phyloP scores from a whole-genome alignment of 1,284 basidiomycete genomes.

The Sparassis latifolia region DNA sequence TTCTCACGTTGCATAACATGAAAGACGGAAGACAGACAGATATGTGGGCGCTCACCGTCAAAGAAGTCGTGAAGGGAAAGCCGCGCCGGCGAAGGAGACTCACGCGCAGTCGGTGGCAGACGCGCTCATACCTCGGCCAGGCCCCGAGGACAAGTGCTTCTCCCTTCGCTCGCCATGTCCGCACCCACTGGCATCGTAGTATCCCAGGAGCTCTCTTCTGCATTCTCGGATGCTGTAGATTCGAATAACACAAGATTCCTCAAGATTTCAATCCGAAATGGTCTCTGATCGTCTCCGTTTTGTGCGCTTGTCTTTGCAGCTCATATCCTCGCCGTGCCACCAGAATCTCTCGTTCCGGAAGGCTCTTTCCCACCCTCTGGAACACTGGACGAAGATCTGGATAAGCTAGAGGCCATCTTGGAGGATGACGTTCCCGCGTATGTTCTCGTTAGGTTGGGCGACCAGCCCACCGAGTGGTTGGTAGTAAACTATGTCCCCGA shows the following conservation, averaged over 20 bases:
- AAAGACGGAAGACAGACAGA: neutral
- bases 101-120: too few species aligned
- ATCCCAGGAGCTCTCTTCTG: constrained; percentile 42
- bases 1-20: neutral
- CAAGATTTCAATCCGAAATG: constrained; percentile 68
- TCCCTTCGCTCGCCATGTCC: constrained; percentile 42
- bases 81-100: neutral
- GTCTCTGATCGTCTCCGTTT: constrained; percentile 34
- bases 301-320: constrained; percentile 9
- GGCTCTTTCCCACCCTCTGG: constrained; percentile 38
- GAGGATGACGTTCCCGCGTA: constrained; percentile 64
- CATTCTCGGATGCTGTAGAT: constrained; percentile 52
- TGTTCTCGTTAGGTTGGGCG: constrained; percentile 59
- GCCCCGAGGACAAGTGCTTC: neutral
- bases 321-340: constrained; percentile 16
- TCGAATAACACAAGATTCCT: constrained; percentile 54
- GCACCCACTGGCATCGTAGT: constrained; percentile 60
- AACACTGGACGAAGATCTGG: constrained; percentile 55
- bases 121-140: too few species aligned
- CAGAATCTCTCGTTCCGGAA: constrained; percentile 65
- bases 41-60: neutral
- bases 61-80: neutral
- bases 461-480: constrained; percentile 58
- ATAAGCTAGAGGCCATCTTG: constrained; percentile 47
- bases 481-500: constrained; percentile 74